Evolutionary conservation across 768 basidiomycete species (phyloP).

Genomic region (Leccinellum luteum): DNA sequence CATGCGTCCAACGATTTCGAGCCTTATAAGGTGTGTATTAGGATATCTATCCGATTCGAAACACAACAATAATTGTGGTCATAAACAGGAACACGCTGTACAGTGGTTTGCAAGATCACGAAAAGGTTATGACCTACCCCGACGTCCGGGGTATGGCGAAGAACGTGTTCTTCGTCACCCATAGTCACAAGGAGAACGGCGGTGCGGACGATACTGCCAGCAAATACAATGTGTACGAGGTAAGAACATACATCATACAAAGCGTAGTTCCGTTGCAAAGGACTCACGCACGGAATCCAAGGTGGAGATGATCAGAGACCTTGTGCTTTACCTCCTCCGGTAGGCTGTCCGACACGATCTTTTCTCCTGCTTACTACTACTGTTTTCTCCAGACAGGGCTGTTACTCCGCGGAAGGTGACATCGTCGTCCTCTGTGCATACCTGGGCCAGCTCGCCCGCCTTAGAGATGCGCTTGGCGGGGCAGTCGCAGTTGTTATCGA

Average conservation of each 20-base stretch:
- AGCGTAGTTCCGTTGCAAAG: neutral
- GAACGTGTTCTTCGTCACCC: constrained; percentile 68
- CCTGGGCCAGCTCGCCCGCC: constrained; percentile 46
- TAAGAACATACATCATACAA: constrained; percentile 42
- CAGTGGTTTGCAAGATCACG: constrained; percentile 56
- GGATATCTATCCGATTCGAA: neutral
- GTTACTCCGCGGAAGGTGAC: constrained; percentile 45
- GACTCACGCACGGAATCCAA: constrained; percentile 14
- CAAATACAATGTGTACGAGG: constrained; percentile 70
- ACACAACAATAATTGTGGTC: neutral
- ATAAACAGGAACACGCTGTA: constrained; percentile 54
- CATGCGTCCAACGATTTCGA: constrained; percentile 71
- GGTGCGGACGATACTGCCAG: constrained; percentile 60
- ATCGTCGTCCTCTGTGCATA: constrained; percentile 57
- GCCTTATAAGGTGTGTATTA: constrained; percentile 33
- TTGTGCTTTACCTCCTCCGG: constrained; percentile 51
- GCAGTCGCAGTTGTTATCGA: constrained; percentile 66
- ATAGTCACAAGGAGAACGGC: constrained; percentile 58
- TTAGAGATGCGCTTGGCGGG: constrained; percentile 40
- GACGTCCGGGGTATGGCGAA: constrained; percentile 59
- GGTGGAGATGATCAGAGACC: constrained; percentile 49
- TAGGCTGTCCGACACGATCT: constrained; percentile 5
- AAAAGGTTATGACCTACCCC: constrained; percentile 48
- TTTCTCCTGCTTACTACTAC: neutral
- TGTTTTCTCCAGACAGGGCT: constrained; percentile 40